Evolutionary conservation across 805 yeast species (phyloP), one percentile per base, ranked within the genome.

Genomic region (Spathaspora girioi): DNA sequence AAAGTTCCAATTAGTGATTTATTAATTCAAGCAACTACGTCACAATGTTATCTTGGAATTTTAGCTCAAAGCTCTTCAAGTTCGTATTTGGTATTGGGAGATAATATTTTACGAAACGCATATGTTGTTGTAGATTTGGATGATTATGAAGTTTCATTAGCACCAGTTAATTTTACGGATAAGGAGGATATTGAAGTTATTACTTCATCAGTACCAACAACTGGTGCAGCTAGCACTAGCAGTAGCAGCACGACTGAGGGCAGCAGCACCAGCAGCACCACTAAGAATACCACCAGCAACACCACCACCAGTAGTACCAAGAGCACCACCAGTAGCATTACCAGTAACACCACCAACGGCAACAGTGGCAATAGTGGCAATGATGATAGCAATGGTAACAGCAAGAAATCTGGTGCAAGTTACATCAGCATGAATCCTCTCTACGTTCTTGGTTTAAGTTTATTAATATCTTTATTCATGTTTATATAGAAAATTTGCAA

Each of bases 91-190:
- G 29, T 84, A 50, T 70, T 87, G 35, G 94, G 94, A 11, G 91
- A 85, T 61, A 77, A 79, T 45, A 79, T 87, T 61, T 67, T 87
- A 55, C 73, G 88, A 49, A 76, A 79, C 51, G 84, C 85, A 1
- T 86, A 84, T 64, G 75, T 82, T 26, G 89, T 84, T 14, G 84
- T 78, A 64, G 86, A 87, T 64, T 67, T 84, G 48, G 88, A 82
- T 31, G 78, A 78, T 59, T 67, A 66, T 45, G 75, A 80, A 58
- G 70, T 86, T 38, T 81, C 87, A 3, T 57, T 86, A 61, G 88
- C 73, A 7, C 70, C 62, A 47, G 67, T 54, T 27, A 58, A 55
- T 17, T 63, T 64, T 49, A 59, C 71, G 32, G 46, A 56, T 49
- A 63, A 64, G 12, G 70, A 69, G 50, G 65, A 80, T 50, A 73